Base-by-base conservation (phyloP, 352 stramenopile genomes). In the Blastocystis sp. region DNA sequence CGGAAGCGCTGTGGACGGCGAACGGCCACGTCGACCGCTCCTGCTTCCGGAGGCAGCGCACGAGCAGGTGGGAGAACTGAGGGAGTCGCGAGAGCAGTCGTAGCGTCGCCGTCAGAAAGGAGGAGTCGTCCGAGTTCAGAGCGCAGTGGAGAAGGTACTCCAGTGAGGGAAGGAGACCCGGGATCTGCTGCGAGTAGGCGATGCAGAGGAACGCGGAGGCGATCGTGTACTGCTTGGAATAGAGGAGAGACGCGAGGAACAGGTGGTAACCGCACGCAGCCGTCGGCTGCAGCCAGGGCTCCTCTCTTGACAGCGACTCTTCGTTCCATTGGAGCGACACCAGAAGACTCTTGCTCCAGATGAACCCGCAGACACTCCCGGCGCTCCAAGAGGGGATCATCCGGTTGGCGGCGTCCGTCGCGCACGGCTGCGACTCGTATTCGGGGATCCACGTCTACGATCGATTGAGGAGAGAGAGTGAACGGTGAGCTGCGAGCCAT, bases 11-110 rank as follows among this genome's bases (percentile, higher is more conserved):
- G n/a, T 81, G 46, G 9, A 81, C 49, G 18, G 46, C 48, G 40
- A 81, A 81, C n/a, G 69, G 69, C 69, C 69, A 81, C 32, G 56
- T 81, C 1, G 46, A 64, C 4, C 69, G 69, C 29, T 81, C 69
- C 27, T 81, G 69, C 46, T 81, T 81, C 21, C 69, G 42, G 1
- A 81, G 46, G 63, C 69, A 81, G 46, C 69, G 69, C 32, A 81
- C 69, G 6, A 81, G 27, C 2, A 81, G 24, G 21, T 64, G 69
- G 7, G 69, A 65, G 53, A 81, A 81, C 34, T 63, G 36, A 24
- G 69, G 69, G 18, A 81, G 49, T 27, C 63, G 69, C 9, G 40
- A 63, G 8, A 81, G 69, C 7, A 81, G 69, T 21, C 63, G 69
- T 14, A 81, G 49, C 34, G 69, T 81, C 11, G 69, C 69, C 11